A percentile compares a stretch with the other conserved stretches of the same genome.
Evolutionary conservation across 2,329 filamentous ascomycete species (phyloP).

Genomic region (Alternaria triticina): DNA sequence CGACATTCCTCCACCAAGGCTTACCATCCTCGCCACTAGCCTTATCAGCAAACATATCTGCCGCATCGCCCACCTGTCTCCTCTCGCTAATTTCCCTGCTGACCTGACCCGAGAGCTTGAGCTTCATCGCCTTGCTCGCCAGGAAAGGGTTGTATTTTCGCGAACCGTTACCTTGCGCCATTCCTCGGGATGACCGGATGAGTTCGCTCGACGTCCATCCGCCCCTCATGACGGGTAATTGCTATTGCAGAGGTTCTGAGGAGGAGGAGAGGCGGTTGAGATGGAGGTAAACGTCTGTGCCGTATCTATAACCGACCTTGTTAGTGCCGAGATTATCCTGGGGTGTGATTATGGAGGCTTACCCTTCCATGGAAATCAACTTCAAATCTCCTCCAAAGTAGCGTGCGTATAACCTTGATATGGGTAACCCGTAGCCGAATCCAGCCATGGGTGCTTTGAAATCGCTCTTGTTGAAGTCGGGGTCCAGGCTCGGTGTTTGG

Average conservation of each 20-base stretch:
- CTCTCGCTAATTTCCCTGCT: constrained; percentile 77
- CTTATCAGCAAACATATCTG: constrained; percentile 67
- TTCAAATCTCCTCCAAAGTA: constrained; percentile 98
- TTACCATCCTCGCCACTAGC: constrained; percentile 22
- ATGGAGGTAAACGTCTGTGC: constrained; percentile 97
- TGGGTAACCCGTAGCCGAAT: constrained; percentile 96
- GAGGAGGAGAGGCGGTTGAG: constrained; percentile 94
- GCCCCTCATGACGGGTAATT: constrained; percentile 86
- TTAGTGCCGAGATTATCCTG: constrained; percentile 16
- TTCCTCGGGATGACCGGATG: constrained; percentile 60
- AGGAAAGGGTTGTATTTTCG: constrained; percentile 37
- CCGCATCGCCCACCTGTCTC: constrained; percentile 88
- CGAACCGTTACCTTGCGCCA: constrained; percentile 56
- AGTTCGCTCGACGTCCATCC: constrained; percentile 55
- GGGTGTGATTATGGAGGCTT: constrained; percentile 47
- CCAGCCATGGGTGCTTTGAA: constrained; percentile 99
- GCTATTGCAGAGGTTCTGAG: constrained; percentile 95
- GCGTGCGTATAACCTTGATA: constrained; percentile 89
- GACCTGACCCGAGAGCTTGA: constrained; percentile 66
- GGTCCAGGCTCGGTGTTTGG: constrained; percentile 90
- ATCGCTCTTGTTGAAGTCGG: constrained; percentile 98
- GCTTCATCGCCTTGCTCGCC: constrained; percentile 63
- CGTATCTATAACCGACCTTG: constrained; percentile 68
- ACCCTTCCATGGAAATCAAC: constrained; percentile 99
- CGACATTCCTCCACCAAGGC: constrained; percentile 58